Percentiles rank a stretch among this genome's conserved stretches.
Evolutionary conservation across 768 basidiomycete species (phyloP).

Genomic region (Leccinum disarticulatum): DNA sequence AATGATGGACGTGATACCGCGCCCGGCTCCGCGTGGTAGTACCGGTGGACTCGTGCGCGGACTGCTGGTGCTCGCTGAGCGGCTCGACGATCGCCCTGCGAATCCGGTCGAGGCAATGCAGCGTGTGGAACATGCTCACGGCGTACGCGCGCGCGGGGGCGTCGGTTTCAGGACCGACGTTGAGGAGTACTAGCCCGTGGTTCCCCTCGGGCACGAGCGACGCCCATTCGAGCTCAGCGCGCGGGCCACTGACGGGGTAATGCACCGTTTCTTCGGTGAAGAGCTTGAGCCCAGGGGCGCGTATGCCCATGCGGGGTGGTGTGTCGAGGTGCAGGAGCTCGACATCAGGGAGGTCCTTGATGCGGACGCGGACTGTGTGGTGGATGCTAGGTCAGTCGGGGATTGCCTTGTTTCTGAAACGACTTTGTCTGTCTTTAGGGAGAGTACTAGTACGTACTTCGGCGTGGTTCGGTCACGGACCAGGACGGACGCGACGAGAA

Average conservation of each 20-base stretch:
- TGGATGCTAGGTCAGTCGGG: background rate
- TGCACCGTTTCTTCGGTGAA: slow-evolving; percentile 27
- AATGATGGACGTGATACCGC: slow-evolving; percentile 30
- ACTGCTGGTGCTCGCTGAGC: background rate
- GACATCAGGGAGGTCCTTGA: slow-evolving; percentile 9
- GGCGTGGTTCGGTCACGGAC: slow-evolving; percentile 8
- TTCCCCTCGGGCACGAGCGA: slow-evolving; percentile 22
- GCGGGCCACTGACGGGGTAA: slow-evolving; percentile 23
- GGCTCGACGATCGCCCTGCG: slow-evolving; percentile 22
- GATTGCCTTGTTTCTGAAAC: background rate
- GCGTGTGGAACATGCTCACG: slow-evolving; percentile 40
- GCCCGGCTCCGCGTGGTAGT: background rate
- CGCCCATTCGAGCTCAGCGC: slow-evolving; percentile 27
- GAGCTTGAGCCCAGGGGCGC: slow-evolving; percentile 3
- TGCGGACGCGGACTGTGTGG: slow-evolving; percentile 17
- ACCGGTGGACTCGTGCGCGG: background rate
- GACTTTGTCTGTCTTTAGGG: background rate
- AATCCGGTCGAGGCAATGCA: slow-evolving; percentile 41
- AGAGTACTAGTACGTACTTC: slow-evolving; percentile 10
- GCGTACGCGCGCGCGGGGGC: slow-evolving; percentile 34
- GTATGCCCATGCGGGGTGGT: background rate
- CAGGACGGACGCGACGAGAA: background rate
- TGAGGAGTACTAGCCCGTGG: slow-evolving; percentile 16
- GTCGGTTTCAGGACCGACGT: slow-evolving; percentile 12
- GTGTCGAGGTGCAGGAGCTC: slow-evolving; percentile 18